Evolutionary conservation across 2,329 filamentous ascomycete genomes (phyloP), one percentile per base, ranked within the genome.

Genomic region (Zarea fungicola): DNA sequence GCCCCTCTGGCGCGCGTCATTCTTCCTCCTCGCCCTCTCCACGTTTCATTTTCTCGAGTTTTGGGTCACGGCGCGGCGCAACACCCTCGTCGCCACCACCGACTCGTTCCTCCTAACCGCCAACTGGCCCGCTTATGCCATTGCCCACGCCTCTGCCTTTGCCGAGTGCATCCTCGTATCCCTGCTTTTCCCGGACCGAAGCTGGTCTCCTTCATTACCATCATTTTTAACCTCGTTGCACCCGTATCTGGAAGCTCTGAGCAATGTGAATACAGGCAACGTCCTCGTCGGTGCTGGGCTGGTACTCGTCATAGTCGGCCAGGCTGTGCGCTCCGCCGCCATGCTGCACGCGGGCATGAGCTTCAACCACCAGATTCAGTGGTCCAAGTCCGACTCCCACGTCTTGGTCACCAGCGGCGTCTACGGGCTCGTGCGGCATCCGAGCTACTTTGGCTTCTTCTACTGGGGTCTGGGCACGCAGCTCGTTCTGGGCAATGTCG

Each of bases 391-490:
- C 4, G 65, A 67, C 7, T 81, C 80, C 1, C 93, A 99, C 65
- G 74, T 75, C 40, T 77, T 99, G n/a, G 87, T 99, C 3, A 95
- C 86, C 0, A 74, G 73, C 23, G 93, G 93, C 1, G 71, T 97
- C 28, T 99, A 97, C 65, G 71, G 73, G 7, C 65, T 78, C 37
- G 71, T 95, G 45, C 75, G 93, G 21, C 93, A 99, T 66, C 93
- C 93, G 11, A 87, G 86, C 51, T 99, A 99, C 69, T 96, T 97
- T 71, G 93, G 92, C 4, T 99, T 96, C 72, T 99, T 96, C 68
- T 97, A 90, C 83, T 99, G 92, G 92, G 89, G 88, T 0, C 62
- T 97, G n/a, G 93, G 93, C 5, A 96, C 91, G 11, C 93, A 99
- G 73, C 62, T 97, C 36, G 81, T 95, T 48, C 75, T 96, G 55